Evolutionary conservation across 768 basidiomycete genomes (phyloP), one percentile per base, ranked within the genome.

Genomic region (Chalciporus pseudorubinellus): DNA sequence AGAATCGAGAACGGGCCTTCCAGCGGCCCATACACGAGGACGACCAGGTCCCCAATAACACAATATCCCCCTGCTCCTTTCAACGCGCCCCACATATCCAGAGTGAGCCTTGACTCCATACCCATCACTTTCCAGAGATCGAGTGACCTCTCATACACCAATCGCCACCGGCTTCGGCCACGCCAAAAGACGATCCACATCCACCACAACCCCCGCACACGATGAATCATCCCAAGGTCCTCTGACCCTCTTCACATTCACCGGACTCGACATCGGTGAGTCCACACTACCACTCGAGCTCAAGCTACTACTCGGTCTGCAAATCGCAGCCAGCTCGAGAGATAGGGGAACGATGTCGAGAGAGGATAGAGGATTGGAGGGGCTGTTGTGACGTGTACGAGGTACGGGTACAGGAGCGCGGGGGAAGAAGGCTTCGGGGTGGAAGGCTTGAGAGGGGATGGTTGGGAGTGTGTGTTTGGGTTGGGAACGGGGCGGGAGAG

Each of bases 381-480:
- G n/a, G n/a, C n/a, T 5, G 18, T 31, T n/a, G 54, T 44, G 58
- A 20, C 46, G 56, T 20, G 43, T 55, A 41, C 60, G 65, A 44
- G 51, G 57, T 2, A 58, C 57, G 0, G 63, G 60, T 0, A 57
- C 28, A 1, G 65, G 62, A 0, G 55, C 57, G 16, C 60, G 63
- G 21, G 57, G 53, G 22, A 71, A 53, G 4, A 46, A 50, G 22
- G 64, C 61, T 20, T 70, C 63, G 42, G 71, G 69, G 28, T 73
- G 64, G 50, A 80, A 77, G 22, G 72, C 71, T 0, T 85, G 85
- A 34, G 72, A 72, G 11, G 88, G 88, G 22, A 84, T 20, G n/a
- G 81, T 78, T 12, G 89, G 89, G 57, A 89, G 73, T 13, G 72
- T 77, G 68, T 89, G 84, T 62, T 79, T 86, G 19, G 85, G 79